Base-by-base conservation (phyloP, 1,139 yeast genomes). In the Hyphopichia fennica region DNA sequence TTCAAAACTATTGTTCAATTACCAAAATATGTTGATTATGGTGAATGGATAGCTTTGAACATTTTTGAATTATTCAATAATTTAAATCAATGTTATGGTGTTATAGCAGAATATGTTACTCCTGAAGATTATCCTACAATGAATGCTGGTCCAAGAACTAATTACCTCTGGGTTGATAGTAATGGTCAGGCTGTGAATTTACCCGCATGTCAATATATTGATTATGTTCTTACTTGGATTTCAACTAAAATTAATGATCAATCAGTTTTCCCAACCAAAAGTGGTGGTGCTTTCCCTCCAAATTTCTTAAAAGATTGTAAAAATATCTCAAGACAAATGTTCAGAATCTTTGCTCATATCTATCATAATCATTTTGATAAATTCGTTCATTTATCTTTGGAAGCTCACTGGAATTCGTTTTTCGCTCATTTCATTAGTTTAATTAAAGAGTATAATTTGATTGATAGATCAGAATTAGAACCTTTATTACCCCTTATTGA, bases 361-460 rank as follows among this genome's bases (percentile, higher is more conserved):
- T 93, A 91, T 62, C 88, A 89, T 64, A 89, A 90, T 60, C 99
- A 93, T 63, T 93, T 90, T 63, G 99, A 93, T 52, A 88, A 85
- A 57, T 79, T 93, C 34, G 82, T 93, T 23, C 98, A 93, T 62
- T 69, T 95, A 48, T 84, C 96, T 3, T 65, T 93, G 46, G 99
- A 93, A 62, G 97, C 99, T 1, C 99, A 95, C 62, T 93, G 96
- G 96, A 93, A 95, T 64, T 90, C 98, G 4, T 89, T 91, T 57
- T 95, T 93, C 65, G 95, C 96, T n/a, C 99, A 95, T 62, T 93
- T 87, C 58, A 77, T 91, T 40, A 85, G 96, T 43, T 87, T 93
- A 57, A 81, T 86, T 15, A 85, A 86, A 55, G 96, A 90, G 52
- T 93, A 88, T 63, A 84, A 79, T 42, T 75, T 93, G 50, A 73